Conservation (phyloP, 805 yeast genomes). For the Spencermartinsiella europaea region DNA sequence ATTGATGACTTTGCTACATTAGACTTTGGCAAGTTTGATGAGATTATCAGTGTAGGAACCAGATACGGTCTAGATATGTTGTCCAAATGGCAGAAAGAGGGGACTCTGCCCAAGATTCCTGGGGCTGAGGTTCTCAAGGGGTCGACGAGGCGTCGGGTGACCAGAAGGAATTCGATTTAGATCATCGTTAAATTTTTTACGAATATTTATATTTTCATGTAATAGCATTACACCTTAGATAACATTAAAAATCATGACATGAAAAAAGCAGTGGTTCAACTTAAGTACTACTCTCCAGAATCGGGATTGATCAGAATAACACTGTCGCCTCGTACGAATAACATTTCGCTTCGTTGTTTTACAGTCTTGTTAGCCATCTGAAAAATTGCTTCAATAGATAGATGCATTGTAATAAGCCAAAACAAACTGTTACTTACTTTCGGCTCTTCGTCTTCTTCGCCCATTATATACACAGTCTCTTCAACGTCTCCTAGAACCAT, state of each 20-base stretch:
- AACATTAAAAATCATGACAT: background rate
- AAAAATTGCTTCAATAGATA: background rate
- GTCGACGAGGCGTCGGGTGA: constrained; percentile 28
- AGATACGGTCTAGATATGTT: constrained; percentile 62
- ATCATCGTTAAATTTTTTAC: background rate
- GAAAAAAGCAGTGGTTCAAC: background rate
- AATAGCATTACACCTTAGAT: background rate
- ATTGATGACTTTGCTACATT: constrained; percentile 87
- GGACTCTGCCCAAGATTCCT: constrained; percentile 58
- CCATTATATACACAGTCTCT: constrained; percentile 67
- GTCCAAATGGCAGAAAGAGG: constrained; percentile 45
- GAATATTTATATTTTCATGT: background rate
- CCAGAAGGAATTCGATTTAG: constrained; percentile 58
- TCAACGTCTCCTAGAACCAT: constrained; percentile 89
- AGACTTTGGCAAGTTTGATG: constrained; percentile 89
- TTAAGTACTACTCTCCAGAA: constrained; percentile 10
- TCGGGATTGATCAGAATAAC: constrained; percentile 72
- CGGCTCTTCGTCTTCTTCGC: constrained; percentile 44
- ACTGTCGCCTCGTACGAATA: constrained; percentile 96
- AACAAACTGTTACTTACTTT: constrained; percentile 26
- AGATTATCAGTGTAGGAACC: constrained; percentile 76
- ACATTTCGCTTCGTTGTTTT: constrained; percentile 68
- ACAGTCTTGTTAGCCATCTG: constrained; percentile 35
- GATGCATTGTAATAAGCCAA: background rate
- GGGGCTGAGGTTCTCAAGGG: constrained; percentile 38